Evolutionary conservation across 177 flowering plant species (phyloP).

Genomic region (Telopea speciosissima): DNA sequence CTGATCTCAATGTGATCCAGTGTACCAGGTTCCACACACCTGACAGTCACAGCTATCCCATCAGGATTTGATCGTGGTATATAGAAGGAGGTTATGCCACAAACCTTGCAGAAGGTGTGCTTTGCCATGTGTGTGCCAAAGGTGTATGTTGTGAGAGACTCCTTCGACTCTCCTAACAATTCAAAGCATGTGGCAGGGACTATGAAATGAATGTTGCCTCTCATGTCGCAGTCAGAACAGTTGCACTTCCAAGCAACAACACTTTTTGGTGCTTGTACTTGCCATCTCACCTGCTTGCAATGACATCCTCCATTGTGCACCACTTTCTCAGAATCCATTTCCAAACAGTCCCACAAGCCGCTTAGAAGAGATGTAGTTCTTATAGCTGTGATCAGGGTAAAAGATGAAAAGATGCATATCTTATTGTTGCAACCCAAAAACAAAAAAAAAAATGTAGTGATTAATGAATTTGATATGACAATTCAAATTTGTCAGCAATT

Average conservation of each 20-base stretch:
- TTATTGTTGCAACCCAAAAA: neutral
- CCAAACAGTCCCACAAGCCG: neutral
- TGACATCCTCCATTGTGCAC: slow-evolving; percentile 81
- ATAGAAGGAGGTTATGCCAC: slow-evolving; percentile 89
- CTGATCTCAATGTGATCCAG: slow-evolving; percentile 57
- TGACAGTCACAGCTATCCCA: slow-evolving; percentile 52
- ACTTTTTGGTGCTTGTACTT: slow-evolving; percentile 48
- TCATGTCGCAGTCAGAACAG: slow-evolving; percentile 74
- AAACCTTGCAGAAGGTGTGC: slow-evolving; percentile 78
- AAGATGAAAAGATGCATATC: neutral
- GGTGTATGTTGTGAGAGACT: slow-evolving; percentile 68
- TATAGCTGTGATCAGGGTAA: neutral
- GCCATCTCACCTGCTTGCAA: slow-evolving; percentile 63
- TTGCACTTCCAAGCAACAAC: slow-evolving; percentile 72
- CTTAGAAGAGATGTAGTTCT: neutral
- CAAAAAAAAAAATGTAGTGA: neutral
- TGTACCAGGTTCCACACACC: slow-evolving; percentile 73
- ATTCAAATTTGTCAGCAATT: neutral
- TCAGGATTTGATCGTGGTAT: slow-evolving; percentile 72
- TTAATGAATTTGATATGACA: neutral
- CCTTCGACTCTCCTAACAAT: slow-evolving; percentile 47
- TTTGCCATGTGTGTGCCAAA: slow-evolving; percentile 84
- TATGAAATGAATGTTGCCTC: slow-evolving; percentile 67
- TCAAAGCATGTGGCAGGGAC: slow-evolving; percentile 59
- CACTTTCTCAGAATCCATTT: slow-evolving; percentile 34